Conservation (phyloP, 169 alveolate genomes). For the Amoebophrya sp. region DNA sequence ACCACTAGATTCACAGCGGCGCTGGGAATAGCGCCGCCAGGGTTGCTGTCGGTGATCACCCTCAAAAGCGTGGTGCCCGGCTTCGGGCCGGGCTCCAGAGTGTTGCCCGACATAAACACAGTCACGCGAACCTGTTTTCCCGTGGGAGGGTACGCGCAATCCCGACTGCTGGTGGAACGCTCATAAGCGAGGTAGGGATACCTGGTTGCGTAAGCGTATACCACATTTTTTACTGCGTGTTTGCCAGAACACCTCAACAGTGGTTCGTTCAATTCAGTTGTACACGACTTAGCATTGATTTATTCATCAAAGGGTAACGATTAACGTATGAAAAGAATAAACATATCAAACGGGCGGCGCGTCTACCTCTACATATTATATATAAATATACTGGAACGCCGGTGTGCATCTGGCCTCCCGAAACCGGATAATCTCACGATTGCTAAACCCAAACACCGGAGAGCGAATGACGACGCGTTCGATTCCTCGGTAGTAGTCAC, state of each 20-base stretch:
- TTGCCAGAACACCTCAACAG: too few species aligned
- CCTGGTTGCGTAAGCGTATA: too few species aligned
- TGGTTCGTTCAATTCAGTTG: too few species aligned
- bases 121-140: neutral
- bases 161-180: neutral
- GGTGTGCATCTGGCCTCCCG: neutral
- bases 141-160: neutral
- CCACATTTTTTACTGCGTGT: too few species aligned
- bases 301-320: too few species aligned
- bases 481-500: neutral
- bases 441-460: neutral
- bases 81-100: neutral
- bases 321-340: too few species aligned
- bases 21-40: neutral
- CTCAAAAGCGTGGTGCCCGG: neutral
- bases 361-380: too few species aligned
- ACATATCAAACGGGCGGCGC: too few species aligned
- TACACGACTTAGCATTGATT: too few species aligned
- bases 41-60: neutral
- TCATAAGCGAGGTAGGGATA: neutral
- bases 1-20: neutral
- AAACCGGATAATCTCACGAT: neutral
- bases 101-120: neutral
- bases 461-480: neutral
- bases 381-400: constrained; percentile 16